These are phyloP conservation scores for Lecanosticta acicola DNA, from an alignment of 2,329 filamentous ascomycete species.

Conservation along the genomic window DNA sequence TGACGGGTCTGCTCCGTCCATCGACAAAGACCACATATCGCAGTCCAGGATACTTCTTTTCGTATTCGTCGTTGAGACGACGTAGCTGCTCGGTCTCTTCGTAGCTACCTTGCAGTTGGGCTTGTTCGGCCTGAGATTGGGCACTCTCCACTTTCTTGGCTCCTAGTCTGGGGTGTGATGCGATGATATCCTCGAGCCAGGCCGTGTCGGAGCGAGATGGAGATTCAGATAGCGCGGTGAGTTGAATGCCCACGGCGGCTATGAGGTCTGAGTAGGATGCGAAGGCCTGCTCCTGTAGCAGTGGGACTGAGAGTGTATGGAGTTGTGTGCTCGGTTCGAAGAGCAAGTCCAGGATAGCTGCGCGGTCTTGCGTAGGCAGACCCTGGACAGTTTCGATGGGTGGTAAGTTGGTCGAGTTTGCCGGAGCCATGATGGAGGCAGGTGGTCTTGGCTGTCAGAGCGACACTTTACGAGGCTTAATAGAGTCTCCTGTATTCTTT, in stretches of 20 bases:
- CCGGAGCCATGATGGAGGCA: conserved; percentile 16
- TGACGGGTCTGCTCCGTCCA: conserved; percentile 63
- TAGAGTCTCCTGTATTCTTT: too few relatives aligned
- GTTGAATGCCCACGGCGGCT: conserved; percentile 56
- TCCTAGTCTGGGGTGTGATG: conserved; percentile 77
- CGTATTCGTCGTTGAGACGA: conserved; percentile 69
- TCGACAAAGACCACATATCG: conserved; percentile 92
- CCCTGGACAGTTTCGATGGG: conserved; percentile 51
- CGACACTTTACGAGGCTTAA: neutral
- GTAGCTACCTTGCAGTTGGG: conserved; percentile 52
- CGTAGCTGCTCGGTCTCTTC: conserved; percentile 55
- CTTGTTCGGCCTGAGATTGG: conserved; percentile 76
- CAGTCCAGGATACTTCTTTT: conserved; percentile 72
- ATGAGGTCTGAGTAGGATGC: conserved; percentile 65
- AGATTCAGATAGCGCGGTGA: conserved; percentile 55
- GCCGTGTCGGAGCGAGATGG: conserved; percentile 46
- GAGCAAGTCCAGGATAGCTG: conserved; percentile 63
- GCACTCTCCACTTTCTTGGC: conserved; percentile 76
- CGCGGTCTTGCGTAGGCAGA: conserved; percentile 52
- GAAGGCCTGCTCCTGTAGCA: conserved; percentile 58
- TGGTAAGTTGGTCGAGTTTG: conserved; percentile 46
- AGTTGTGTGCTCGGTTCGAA: conserved; percentile 78
- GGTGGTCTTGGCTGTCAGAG: neutral
- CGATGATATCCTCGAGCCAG: conserved; percentile 66
- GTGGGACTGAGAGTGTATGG: conserved; percentile 63